Evolutionary conservation across 306 rosid genomes (phyloP), one percentile per base, ranked within the genome.

Genomic region (Notholithocarpus densiflorus): DNA sequence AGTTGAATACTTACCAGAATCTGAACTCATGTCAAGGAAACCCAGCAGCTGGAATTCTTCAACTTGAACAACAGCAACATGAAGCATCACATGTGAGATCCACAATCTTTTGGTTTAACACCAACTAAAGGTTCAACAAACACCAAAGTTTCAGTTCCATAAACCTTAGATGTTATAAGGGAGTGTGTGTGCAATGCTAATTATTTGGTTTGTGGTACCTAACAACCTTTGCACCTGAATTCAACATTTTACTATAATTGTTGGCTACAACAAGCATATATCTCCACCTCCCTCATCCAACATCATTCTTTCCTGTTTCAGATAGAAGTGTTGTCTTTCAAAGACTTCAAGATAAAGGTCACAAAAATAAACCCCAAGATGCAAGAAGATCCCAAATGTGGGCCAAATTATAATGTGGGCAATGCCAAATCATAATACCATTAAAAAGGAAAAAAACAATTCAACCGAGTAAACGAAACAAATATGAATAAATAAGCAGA

Each of bases 401-500:
- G 17, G 65, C 65, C 65, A 59, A 59, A 21, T 59, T 20, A 23
- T 59, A 5, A 21, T 59, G 65, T 12, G 53, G 65, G 29, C 24
- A 59, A 59, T 59, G 65, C 17, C 17, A 23, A 9, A 59, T 59
- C 65, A 59, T 26, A 23, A 59, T 59, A 59, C 65, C 65, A 59
- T 59, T 4, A 73, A 21, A 37, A 80, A 71, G 4, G 75, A 23
- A 71, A 6, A 81, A 24, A 45, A 48, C 53, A 48, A 48, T 66
- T 29, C 26, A 78, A 68, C 21, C 37, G 4, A 77, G 31, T n/a
- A 14, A 56, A 75, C 29, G 76, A 69, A 71, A 84, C 54, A 56
- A 72, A 79, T 55, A 17, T 77, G 85, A 79, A 83, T 68, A 69
- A 72, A 83, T 55, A 75, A 68, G 43, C 75, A 84, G 72, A 77